Base-by-base conservation (phyloP, 2,329 filamentous ascomycete species). In the Leptographium procerum region DNA sequence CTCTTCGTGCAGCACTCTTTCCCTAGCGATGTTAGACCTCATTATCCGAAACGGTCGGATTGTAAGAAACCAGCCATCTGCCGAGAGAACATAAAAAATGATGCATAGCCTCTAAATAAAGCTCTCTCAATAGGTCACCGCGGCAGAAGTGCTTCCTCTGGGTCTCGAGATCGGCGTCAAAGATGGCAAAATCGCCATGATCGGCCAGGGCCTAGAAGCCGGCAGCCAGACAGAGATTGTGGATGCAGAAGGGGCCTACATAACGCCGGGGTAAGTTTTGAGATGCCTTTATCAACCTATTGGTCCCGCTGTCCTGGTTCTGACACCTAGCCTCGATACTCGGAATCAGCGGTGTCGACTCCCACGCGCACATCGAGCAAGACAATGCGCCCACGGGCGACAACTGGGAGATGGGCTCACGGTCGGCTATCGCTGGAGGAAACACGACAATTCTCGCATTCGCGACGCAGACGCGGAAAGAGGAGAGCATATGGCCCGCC, bases 371-470 rank as follows among this genome's bases (percentile, higher is more conserved):
- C 52, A 65, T 74, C 26, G 64, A 71, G 47, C 70, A 73, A 61
- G 66, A 67, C 52, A 67, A 67, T 57, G 63, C 66, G 2, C 64
- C 65, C 0, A 67, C 68, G 0, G 64, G 66, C 43, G 71, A 73
- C 62, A 71, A 61, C 8, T 72, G 65, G 60, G 69, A 72, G 59
- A 68, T 68, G 0, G 80, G 80, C 1, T 76, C 77, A 0, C 72
- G 80, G 7, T 77, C 73, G 29, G 81, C 81, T 1, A 71, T 83
- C 52, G 79, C 78, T 4, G 80, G 81, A 7, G 81, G 80, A 24
- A 83, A 77, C 16, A 84, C 81, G 0, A 83, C 81, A 0, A 71
- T 84, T 11, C 66, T 84, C 22, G 74, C 79, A 0, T 84, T 85
- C 65, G 81, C 80, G 0, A 73, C 75, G 4, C 81, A 83, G 64